A percentile compares a stretch with the other conserved stretches of the same genome.
phyloP scores from a whole-genome alignment of 148 eudicot genomes.

The Arctostaphylos glauca region DNA sequence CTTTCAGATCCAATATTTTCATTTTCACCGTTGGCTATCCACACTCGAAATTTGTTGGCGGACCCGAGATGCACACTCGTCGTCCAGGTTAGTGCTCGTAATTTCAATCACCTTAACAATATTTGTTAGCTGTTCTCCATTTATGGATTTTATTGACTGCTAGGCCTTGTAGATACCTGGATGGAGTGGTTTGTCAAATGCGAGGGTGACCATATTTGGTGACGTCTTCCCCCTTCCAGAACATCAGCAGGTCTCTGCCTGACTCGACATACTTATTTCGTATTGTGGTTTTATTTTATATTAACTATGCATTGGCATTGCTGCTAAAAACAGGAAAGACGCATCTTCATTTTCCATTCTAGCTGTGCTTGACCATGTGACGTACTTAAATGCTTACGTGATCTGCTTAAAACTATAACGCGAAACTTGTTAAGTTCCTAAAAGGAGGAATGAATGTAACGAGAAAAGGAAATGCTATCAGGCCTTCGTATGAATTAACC shows the following conservation, averaged over 20 bases:
- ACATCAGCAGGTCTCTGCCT: constrained; percentile 69
- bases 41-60: constrained; percentile 85
- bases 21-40: constrained; percentile 97
- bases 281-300: background rate
- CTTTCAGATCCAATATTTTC: constrained; percentile 95
- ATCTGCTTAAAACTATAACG: background rate
- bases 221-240: constrained; percentile 90
- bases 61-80: constrained; percentile 95
- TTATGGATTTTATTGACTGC: constrained; percentile 33
- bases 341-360: background rate
- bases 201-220: constrained; percentile 93
- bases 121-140: constrained; percentile 21
- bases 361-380: background rate
- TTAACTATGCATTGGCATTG: background rate
- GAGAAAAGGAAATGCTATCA: background rate
- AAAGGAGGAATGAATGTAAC: background rate
- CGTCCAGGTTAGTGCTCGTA: constrained; percentile 67
- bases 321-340: background rate
- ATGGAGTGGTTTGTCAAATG: constrained; percentile 99
- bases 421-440: background rate
- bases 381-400: background rate
- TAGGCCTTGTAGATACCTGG: constrained; percentile 81
- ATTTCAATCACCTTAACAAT: constrained; percentile 1
- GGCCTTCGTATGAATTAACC: background rate
- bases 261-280: background rate